phyloP scores from a whole-genome alignment of 2,329 filamentous ascomycete genomes.

The Cladorrhinum sp. region DNA sequence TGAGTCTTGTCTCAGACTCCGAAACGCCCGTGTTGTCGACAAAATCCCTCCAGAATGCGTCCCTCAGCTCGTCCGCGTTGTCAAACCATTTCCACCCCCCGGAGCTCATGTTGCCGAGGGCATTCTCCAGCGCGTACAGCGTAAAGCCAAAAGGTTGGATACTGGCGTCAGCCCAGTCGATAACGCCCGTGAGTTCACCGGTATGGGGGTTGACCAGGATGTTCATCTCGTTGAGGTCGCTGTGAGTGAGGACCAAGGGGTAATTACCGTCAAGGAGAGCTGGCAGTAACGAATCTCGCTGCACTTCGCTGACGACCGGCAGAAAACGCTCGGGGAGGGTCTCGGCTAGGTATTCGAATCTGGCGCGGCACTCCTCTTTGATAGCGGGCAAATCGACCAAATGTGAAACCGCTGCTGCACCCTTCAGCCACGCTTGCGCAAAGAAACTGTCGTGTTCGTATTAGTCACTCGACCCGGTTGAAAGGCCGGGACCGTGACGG shows the following conservation, averaged over 20 bases:
- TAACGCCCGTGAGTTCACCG: conserved; percentile 30
- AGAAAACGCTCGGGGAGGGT: conserved; percentile 3
- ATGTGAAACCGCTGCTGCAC: background rate
- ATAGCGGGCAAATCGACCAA: background rate
- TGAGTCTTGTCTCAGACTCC: background rate
- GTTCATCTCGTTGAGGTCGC: conserved; percentile 32
- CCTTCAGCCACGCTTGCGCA: conserved; percentile 8
- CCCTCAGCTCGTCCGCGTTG: background rate
- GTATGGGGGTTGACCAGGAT: conserved; percentile 29
- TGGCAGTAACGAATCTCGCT: background rate
- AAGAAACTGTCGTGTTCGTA: conserved; percentile 3
- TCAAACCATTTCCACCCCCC: background rate
- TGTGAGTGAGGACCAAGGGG: conserved; percentile 29
- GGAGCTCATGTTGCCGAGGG: conserved; percentile 14
- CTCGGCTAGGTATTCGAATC: background rate
- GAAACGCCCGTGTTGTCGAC: background rate
- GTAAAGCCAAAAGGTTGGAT: conserved; percentile 32
- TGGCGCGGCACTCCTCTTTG: background rate
- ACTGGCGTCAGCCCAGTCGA: conserved; percentile 32
- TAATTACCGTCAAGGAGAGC: conserved; percentile 17
- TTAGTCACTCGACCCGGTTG: background rate
- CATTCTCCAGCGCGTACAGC: conserved; percentile 30
- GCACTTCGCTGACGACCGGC: background rate
- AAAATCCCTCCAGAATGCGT: background rate
- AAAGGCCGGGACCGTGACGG: background rate